phyloP scores from a whole-genome alignment of 2,329 filamentous ascomycete species.

The Aspergillus amoenus region DNA sequence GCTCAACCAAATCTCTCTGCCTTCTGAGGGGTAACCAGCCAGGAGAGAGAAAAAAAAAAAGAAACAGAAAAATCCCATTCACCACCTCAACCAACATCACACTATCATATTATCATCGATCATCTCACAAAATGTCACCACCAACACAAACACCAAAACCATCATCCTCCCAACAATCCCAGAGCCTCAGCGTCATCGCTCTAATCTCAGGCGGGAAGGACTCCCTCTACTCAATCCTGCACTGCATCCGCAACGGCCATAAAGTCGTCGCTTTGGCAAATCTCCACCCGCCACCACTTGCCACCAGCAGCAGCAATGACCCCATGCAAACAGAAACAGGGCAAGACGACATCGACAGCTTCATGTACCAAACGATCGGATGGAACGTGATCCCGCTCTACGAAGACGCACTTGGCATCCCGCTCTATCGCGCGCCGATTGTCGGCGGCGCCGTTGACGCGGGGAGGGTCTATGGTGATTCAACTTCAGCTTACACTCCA shows the following conservation, averaged over 20 bases:
- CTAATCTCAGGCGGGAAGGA: constrained; percentile 96
- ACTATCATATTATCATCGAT: background rate
- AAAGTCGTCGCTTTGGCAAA: constrained; percentile 85
- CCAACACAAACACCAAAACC: constrained; percentile 26
- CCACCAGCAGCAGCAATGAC: background rate
- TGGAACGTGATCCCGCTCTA: constrained; percentile 86
- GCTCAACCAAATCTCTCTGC: background rate
- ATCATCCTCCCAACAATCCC: constrained; percentile 34
- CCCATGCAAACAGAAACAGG: constrained; percentile 9
- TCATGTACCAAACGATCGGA: constrained; percentile 99
- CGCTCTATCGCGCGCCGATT: constrained; percentile 80
- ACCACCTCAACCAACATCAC: background rate
- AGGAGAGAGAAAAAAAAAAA: background rate
- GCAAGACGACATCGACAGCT: constrained; percentile 78
- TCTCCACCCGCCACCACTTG: constrained; percentile 61
- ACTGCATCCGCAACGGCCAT: constrained; percentile 85
- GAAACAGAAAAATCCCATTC: background rate
- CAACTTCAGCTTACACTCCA: too few relatives aligned
- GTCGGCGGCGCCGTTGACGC: constrained; percentile 68
- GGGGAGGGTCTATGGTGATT: constrained; percentile 66
- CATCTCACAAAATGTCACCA: background rate
- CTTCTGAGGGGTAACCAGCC: background rate
- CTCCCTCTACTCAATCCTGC: constrained; percentile 88
- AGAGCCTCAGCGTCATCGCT: constrained; percentile 71
- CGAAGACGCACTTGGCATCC: constrained; percentile 72